Evolutionary conservation across 108 stramenopile species (phyloP).

Genomic region (Conticribra guillardii): DNA sequence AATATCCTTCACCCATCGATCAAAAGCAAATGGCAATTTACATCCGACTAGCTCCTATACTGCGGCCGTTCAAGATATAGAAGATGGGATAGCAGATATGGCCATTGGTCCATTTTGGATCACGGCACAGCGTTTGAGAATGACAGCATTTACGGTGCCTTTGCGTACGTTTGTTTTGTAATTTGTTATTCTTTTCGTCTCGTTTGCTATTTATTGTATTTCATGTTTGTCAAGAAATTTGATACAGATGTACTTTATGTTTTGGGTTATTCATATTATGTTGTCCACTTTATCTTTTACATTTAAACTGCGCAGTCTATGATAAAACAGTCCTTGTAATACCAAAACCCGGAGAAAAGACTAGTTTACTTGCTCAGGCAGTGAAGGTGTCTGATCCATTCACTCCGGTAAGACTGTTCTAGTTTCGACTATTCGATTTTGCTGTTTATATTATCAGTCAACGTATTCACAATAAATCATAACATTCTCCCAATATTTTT

Average conservation of each 20-base stretch:
- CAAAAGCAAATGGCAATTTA: neutral
- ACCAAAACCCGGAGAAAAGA: conserved; percentile 8
- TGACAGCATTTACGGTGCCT: neutral
- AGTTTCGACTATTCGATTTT: too few relatives aligned
- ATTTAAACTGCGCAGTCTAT: neutral
- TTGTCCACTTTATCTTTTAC: neutral
- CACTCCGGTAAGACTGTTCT: conserved; percentile 7
- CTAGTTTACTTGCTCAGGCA: neutral
- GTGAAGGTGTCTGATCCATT: conserved; percentile 18
- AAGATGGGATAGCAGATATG: conserved; percentile 4
- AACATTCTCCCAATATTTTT: neutral
- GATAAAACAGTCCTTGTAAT: conserved; percentile 24
- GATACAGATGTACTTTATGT: too few relatives aligned
- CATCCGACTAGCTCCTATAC: conserved; percentile 2
- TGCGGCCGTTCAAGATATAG: conserved; percentile 1
- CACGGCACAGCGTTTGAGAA: neutral
- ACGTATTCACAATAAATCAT: neutral
- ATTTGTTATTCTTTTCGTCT: too few relatives aligned
- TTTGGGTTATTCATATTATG: neutral
- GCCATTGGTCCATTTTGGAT: conserved; percentile 2
- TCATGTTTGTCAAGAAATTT: too few relatives aligned
- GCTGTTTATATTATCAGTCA: too few relatives aligned
- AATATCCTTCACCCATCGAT: neutral
- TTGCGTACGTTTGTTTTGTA: neutral
- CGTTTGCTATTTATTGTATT: too few relatives aligned